Conservation (phyloP, 805 yeast genomes). For the Zygosaccharomyces bailii region DNA sequence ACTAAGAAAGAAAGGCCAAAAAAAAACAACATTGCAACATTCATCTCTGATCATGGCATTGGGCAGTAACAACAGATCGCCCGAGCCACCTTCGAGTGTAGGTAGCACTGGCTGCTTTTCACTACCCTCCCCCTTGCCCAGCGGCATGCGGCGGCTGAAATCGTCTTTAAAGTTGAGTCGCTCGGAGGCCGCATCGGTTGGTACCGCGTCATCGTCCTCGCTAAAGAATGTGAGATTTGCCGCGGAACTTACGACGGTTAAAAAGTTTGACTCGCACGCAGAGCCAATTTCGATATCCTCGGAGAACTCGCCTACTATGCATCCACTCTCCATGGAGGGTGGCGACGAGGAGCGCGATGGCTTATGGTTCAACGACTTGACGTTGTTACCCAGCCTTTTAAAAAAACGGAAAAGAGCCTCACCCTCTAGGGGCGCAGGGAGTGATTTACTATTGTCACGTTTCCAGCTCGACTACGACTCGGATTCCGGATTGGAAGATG, state of each 20-base stretch:
- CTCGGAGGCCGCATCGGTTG: constrained; percentile 12
- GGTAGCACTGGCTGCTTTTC: constrained; percentile 1
- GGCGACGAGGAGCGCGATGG: constrained; percentile 14
- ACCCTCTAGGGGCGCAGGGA: background rate
- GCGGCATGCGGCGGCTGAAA: constrained; percentile 19
- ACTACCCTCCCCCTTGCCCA: constrained; percentile 6
- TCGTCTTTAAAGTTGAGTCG: constrained; percentile 28
- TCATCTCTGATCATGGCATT: no score
- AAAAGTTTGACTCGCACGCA: constrained; percentile 58
- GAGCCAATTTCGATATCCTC: constrained; percentile 63
- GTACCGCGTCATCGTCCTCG: constrained; percentile 23
- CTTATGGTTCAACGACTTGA: constrained; percentile 20
- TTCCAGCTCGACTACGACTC: constrained; percentile 24
- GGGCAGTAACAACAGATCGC: background rate
- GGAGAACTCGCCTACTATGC: constrained; percentile 42
- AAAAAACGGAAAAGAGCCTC: background rate
- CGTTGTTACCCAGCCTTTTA: constrained; percentile 12
- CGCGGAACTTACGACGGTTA: constrained; percentile 54
- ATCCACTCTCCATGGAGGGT: constrained; percentile 16
- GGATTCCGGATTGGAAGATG: constrained; percentile 20
- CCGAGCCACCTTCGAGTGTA: background rate
- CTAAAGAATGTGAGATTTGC: constrained; percentile 66
- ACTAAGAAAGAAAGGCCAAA: background rate
- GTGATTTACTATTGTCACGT: constrained; percentile 4
- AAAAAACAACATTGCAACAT: background rate